Base-by-base conservation (phyloP, 306 rosid species). In the Prunus dulcis region DNA sequence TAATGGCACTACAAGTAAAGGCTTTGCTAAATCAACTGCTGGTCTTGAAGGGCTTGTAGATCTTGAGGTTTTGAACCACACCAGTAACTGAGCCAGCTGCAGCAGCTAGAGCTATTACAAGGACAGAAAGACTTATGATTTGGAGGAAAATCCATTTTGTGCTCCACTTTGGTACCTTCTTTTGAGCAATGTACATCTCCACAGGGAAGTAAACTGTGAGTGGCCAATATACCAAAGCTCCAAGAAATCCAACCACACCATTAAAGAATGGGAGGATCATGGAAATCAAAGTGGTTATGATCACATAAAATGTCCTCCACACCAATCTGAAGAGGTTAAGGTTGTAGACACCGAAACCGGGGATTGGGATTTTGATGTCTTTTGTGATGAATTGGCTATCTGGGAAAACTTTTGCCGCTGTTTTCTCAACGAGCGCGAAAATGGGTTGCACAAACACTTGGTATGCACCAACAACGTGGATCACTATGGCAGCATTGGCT, bases 231-330 rank as follows among this genome's bases (percentile, higher is more conserved):
- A 88, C 93, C 17, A 91, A 38, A 13, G 97, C 94, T 3, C 97
- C 94, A 43, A 91, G 89, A 46, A 91, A 89, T 17, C 90, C 97
- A 0, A 78, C 92, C 1, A 91, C 82, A 64, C 82, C 89, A 32
- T 91, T 91, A 76, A 91, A 91, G 82, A 91, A 91, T 4, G 97
- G 97, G 6, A 91, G 85, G 2, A 84, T 76, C 94, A 91, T 91
- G 14, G 97, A 86, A 14, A 89, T 61, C 41, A 87, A 13, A 55
- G 93, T 87, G 22, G 79, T 64, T 6, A 67, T 0, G 1, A 88
- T 76, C 27, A 88, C 96, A 78, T 77, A 91, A 13, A 52, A 10
- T 23, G 93, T 82, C 84, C 96, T 91, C 89, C 89, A 88, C 49
- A 89, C 79, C 65, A 87, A 9, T 17, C 87, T 64, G 68, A 91